Evolutionary conservation across 2,329 filamentous ascomycete genomes (phyloP), one percentile per base, ranked within the genome.

Genomic region (Clarireedia hainanense): DNA sequence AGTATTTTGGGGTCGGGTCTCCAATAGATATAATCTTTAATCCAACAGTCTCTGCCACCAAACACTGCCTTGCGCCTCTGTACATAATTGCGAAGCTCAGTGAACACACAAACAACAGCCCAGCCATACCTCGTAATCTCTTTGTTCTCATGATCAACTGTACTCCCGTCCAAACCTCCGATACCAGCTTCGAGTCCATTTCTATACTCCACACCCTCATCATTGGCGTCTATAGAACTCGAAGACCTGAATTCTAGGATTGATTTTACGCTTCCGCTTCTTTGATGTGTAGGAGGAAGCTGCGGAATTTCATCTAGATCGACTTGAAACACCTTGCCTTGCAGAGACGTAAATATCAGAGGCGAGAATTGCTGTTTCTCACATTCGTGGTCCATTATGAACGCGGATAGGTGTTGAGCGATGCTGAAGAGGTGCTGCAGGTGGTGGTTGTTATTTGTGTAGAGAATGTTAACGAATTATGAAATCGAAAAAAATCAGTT

Each of bases 291-390:
- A 6, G 46, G 46, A 7, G 55, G 53, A 26, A 55, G 49, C 26
- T 36, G 37, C 34, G 37, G 36, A 15, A 43, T 43, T 4, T 36
- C 26, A 5, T 59, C 50, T 17, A 45, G 40, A 57, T 51, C 47
- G 47, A 63, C 23, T 24, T 57, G 46, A 27, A 58, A 58, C 12
- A 59, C 36, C 26, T 56, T 54, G 24, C 59, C 55, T 15, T 46
- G 46, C 20, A 37, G 34, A n/a, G 52, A 56, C 12, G 57, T 60
- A 17, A 60, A 60, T 7, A 59, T 40, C 7, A 56, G 14, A 5
- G 55, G 55, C 6, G 37, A 40, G 37, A 47, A 49, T 20, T 39
- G 47, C 15, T 56, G 40, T 20, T 45, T 14, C 6, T 53, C 40
- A 23, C 49, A 53, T 40, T 50, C 27, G 39, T 50, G 55, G 30